Conservation (phyloP, 2,329 filamentous ascomycete genomes). For the Monilinia laxa region DNA sequence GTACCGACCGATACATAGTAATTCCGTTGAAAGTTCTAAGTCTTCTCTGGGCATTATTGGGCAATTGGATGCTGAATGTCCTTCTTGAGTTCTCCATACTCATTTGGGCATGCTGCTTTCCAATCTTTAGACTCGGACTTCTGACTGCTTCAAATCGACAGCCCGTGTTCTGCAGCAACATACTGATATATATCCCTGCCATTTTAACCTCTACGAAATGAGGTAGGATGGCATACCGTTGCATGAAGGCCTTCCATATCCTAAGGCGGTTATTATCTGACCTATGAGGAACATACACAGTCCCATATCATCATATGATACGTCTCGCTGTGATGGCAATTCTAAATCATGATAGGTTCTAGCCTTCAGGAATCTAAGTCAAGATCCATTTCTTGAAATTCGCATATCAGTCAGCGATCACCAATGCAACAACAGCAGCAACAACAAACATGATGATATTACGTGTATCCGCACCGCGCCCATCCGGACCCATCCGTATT, state of each 20-base stretch:
- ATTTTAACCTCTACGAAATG: constrained; percentile 15
- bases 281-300: constrained; percentile 3
- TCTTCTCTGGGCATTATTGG: not conserved
- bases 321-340: constrained; percentile 8
- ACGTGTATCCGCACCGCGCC: not conserved
- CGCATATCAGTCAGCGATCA: constrained; percentile 9
- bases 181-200: not conserved
- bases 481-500: not conserved
- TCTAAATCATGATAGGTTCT: constrained; percentile 1
- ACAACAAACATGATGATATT: not conserved
- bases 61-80: not conserved
- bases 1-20: not conserved
- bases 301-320: constrained; percentile 13
- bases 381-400: constrained; percentile 4
- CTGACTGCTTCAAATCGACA: not conserved
- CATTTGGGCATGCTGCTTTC: constrained; percentile 1
- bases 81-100: not conserved
- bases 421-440: constrained; percentile 3
- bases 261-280: constrained; percentile 4
- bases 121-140: not conserved
- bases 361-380: not conserved
- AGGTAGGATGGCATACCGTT: constrained; percentile 2
- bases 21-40: not conserved
- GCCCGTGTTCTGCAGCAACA: constrained; percentile 1
- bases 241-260: constrained; percentile 12